Evolutionary conservation across 257 asterid genomes (phyloP).

Genomic region (Plantago major): DNA sequence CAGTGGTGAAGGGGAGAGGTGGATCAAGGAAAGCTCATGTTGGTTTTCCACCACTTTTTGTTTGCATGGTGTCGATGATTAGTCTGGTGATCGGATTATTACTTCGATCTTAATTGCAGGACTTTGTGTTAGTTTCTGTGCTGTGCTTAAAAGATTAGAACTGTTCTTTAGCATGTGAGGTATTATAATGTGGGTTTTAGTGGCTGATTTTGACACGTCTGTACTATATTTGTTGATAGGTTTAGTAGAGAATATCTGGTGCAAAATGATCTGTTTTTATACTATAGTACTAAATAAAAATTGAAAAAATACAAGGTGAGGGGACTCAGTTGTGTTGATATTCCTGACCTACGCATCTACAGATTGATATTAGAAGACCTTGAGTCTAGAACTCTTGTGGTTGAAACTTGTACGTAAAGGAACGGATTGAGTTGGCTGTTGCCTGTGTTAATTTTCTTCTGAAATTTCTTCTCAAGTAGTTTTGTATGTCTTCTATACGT

Average conservation of each 20-base stretch:
- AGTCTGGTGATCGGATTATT: slow-evolving; percentile 33
- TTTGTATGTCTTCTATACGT: too few relatives aligned
- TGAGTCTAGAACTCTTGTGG: too few relatives aligned
- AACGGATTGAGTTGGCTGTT: too few relatives aligned
- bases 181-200: slow-evolving; percentile 1
- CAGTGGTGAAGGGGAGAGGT: slow-evolving; percentile 21
- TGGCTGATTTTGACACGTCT: slow-evolving; percentile 9
- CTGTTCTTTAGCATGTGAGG: background rate
- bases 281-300: too few relatives aligned
- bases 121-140: background rate
- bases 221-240: background rate
- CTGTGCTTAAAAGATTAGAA: background rate
- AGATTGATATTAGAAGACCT: too few relatives aligned
- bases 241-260: background rate
- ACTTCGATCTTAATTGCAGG: slow-evolving; percentile 18
- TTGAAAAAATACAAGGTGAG: too few relatives aligned
- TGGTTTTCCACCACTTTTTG: slow-evolving; percentile 43
- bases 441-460: too few relatives aligned
- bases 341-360: too few relatives aligned
- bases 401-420: too few relatives aligned
- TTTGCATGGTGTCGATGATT: slow-evolving; percentile 35
- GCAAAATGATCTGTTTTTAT: too few relatives aligned
- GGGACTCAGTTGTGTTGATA: too few relatives aligned
- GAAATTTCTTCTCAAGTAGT: too few relatives aligned
- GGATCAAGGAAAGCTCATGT: slow-evolving; percentile 27